Percentiles rank a stretch among this genome's conserved stretches.
Conservation (phyloP, 208 protist species). For the Willaertia magna region DNA sequence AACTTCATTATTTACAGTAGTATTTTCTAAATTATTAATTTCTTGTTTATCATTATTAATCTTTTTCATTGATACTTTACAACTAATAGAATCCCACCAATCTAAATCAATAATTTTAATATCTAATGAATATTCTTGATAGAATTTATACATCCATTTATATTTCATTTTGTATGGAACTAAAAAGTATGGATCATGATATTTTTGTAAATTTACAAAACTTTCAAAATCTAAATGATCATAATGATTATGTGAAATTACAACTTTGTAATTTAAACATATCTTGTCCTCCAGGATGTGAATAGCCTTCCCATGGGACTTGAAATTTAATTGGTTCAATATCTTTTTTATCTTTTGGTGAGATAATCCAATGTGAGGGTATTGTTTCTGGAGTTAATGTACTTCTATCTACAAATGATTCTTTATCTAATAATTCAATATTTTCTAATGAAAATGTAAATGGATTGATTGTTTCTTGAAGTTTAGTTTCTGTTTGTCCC, state of each 20-base stretch:
- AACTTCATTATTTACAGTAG: neutral
- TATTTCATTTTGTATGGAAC: constrained; percentile 45
- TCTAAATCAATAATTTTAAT: constrained; percentile 39
- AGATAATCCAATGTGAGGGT: neutral
- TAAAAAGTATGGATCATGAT: constrained; percentile 36
- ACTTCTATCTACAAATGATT: neutral
- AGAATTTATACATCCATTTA: constrained; percentile 21
- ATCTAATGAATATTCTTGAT: constrained; percentile 25
- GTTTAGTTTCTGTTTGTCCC: no score
- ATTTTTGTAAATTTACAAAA: constrained; percentile 29
- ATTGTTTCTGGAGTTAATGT: neutral
- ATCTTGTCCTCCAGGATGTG: neutral
- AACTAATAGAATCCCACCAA: constrained; percentile 24
- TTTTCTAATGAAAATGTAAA: no score
- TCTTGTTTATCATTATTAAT: no score
- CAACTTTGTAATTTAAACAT: constrained; percentile 17
- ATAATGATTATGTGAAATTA: constrained; percentile 68
- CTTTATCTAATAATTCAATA: neutral
- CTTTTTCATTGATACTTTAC: neutral
- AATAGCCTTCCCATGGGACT: neutral
- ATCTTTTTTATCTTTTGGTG: no score
- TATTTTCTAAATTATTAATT: no score
- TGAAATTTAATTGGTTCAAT: neutral
- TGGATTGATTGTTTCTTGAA: no score
- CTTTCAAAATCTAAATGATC: constrained; percentile 55